Evolutionary conservation across 2,329 filamentous ascomycete genomes (phyloP).

Genomic region (Fusarium sp.): DNA sequence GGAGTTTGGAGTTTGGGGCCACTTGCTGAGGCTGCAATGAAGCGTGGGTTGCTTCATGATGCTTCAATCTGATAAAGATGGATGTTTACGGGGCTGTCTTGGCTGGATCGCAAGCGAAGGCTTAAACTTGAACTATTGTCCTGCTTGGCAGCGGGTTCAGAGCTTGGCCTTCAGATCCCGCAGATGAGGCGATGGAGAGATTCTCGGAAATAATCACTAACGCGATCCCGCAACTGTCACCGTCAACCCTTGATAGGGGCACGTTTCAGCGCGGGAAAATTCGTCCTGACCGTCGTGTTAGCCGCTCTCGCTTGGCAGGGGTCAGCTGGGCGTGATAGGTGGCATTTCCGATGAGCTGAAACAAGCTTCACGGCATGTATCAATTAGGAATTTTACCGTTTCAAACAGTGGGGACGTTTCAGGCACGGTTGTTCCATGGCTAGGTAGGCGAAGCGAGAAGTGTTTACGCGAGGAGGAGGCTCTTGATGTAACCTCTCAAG

Average conservation of each 20-base stretch:
- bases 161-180: not conserved
- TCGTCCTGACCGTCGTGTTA: conserved; percentile 7
- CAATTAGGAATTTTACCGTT: conserved; percentile 34
- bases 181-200: not conserved
- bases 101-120: not conserved
- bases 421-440: not conserved
- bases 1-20: not conserved
- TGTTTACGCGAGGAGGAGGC: conserved; percentile 2
- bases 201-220: not conserved
- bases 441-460: not conserved
- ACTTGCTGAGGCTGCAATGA: not conserved
- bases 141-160: not conserved
- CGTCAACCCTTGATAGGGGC: conserved; percentile 30
- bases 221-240: conserved; percentile 9
- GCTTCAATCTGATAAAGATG: not conserved
- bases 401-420: conserved; percentile 33
- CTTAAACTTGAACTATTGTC: not conserved
- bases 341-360: conserved; percentile 30
- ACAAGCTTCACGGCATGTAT: conserved; percentile 23
- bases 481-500: not conserved
- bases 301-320: conserved; percentile 1
- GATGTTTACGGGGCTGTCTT: not conserved
- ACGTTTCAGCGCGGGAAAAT: conserved; percentile 24
- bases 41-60: not conserved
- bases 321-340: conserved; percentile 19